Conservation (phyloP, 75 land plant genomes). For the Sequoiadendron giganteum region DNA sequence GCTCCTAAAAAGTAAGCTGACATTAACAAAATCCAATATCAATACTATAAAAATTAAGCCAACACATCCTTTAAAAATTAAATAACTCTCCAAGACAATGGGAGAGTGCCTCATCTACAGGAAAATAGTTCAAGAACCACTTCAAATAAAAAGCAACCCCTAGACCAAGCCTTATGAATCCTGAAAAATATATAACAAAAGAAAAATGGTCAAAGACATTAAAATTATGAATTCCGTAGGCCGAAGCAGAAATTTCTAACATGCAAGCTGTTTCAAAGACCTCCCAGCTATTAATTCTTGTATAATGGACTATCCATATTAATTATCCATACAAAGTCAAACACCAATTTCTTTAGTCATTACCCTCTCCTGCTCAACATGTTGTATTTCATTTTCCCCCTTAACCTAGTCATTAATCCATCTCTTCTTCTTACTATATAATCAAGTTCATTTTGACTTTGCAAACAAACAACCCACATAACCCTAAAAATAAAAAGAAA, state of each 20-base stretch:
- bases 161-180: neutral
- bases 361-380: neutral
- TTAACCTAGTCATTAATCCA: neutral
- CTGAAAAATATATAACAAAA: neutral
- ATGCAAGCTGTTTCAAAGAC: too few species aligned
- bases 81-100: neutral
- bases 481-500: too few species aligned
- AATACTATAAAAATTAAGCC: too few species aligned
- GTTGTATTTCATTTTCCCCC: too few species aligned
- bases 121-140: neutral
- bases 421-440: neutral
- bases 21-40: too few species aligned
- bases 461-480: too few species aligned
- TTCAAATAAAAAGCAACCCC: neutral
- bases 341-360: neutral
- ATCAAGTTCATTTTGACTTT: too few species aligned
- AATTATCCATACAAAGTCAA: neutral
- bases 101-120: neutral
- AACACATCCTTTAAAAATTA: neutral
- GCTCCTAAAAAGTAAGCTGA: neutral
- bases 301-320: too few species aligned
- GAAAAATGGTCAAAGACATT: neutral
- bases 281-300: too few species aligned
- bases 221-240: neutral
- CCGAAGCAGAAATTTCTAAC: conserved; percentile 17